A percentile compares a stretch with the other conserved stretches of the same genome.
These are phyloP conservation scores for Acanthochlamys bracteata DNA, from an alignment of 106 monocot species.

Conservation along the genomic window DNA sequence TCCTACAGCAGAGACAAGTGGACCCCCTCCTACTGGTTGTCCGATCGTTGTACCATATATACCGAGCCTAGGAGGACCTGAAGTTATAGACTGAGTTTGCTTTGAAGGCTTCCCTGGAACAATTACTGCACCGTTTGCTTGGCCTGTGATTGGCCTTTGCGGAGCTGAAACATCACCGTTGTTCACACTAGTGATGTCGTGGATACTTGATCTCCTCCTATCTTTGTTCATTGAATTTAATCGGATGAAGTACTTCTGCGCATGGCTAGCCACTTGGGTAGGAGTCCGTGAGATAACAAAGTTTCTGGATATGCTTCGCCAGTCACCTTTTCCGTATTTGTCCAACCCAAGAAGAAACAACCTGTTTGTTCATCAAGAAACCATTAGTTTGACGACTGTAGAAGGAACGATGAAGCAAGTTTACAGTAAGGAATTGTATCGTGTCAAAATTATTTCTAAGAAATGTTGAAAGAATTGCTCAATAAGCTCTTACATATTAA, in stretches of 20 bases:
- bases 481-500: too few species aligned
- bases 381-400: not conserved
- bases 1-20: slow-evolving; percentile 50
- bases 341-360: slow-evolving; percentile 90
- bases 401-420: not conserved
- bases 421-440: not conserved
- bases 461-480: too few species aligned
- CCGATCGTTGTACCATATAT: slow-evolving; percentile 52
- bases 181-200: slow-evolving; percentile 67
- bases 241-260: slow-evolving; percentile 89
- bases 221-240: slow-evolving; percentile 89
- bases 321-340: slow-evolving; percentile 88
- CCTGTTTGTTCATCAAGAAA: slow-evolving; percentile 27
- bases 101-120: slow-evolving; percentile 20
- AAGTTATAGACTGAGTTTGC: slow-evolving; percentile 21
- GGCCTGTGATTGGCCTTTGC: slow-evolving; percentile 56
- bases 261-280: slow-evolving; percentile 85
- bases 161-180: slow-evolving; percentile 28
- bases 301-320: slow-evolving; percentile 88
- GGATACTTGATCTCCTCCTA: slow-evolving; percentile 73
- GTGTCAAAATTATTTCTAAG: too few species aligned
- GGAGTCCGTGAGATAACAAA: slow-evolving; percentile 84
- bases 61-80: slow-evolving; percentile 15
- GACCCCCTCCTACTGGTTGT: slow-evolving; percentile 61
- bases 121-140: slow-evolving; percentile 13